Evolutionary conservation across 2,329 filamentous ascomycete species (phyloP).

Genomic region (Colletotrichum orbiculare): DNA sequence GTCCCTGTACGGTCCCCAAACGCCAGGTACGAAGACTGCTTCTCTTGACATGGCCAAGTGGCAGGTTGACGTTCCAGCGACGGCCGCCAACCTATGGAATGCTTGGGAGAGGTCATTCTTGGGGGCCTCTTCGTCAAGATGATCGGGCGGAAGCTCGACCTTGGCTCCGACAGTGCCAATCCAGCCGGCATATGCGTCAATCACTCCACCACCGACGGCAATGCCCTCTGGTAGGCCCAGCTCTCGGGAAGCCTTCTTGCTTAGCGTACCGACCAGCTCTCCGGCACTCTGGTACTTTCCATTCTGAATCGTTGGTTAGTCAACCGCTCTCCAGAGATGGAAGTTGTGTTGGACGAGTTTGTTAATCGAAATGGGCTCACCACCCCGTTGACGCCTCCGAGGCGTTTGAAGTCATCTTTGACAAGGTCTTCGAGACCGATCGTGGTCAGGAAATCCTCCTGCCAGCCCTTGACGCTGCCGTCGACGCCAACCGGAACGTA

Average conservation of each 20-base stretch:
- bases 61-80: slow-evolving; percentile 96
- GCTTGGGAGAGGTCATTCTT: slow-evolving; percentile 92
- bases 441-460: slow-evolving; percentile 88
- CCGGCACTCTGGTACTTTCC: slow-evolving; percentile 92
- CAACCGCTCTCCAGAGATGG: neutral
- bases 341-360: too few species aligned
- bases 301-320: slow-evolving; percentile 69
- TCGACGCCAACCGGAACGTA: slow-evolving; percentile 97
- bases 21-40: slow-evolving; percentile 92
- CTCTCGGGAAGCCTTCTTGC: slow-evolving; percentile 83
- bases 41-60: slow-evolving; percentile 95
- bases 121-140: slow-evolving; percentile 73
- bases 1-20: slow-evolving; percentile 97
- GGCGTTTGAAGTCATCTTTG: slow-evolving; percentile 88
- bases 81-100: slow-evolving; percentile 90
- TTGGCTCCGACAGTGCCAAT: slow-evolving; percentile 99
- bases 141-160: slow-evolving; percentile 69
- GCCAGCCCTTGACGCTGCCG: slow-evolving; percentile 97
- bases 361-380: slow-evolving; percentile 71
- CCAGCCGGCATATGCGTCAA: slow-evolving; percentile 98
- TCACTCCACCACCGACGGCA: slow-evolving; percentile 94
- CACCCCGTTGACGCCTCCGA: slow-evolving; percentile 95
- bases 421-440: slow-evolving; percentile 89
- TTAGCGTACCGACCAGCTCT: slow-evolving; percentile 87
- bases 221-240: slow-evolving; percentile 89